Base-by-base conservation (phyloP, 345 rosid species). In the Pugionium dolabratum region DNA sequence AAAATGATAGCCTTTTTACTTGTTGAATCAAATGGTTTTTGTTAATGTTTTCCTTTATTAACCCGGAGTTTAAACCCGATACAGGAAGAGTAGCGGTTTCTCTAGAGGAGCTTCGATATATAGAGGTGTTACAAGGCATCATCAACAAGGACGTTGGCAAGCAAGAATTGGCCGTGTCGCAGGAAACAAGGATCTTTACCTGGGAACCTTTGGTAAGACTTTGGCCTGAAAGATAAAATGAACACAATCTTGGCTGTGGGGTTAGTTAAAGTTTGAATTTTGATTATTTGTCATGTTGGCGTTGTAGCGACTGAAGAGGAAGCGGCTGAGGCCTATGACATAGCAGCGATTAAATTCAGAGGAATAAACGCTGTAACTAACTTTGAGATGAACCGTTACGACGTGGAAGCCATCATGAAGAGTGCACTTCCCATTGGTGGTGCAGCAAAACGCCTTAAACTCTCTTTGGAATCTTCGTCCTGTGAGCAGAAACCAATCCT, bases 61-160 rank as follows among this genome's bases (percentile, higher is more conserved):
- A 56, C 32, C 18, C 18, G 0, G 7, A 45, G 26, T 7, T n/a
- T 58, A 3, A 42, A 61, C 8, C 31, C n/a, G 35, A 29, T 33
- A 39, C 67, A 94, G 97, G 88, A 90, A 88, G 79, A 94, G 99
- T 53, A 94, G 97, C 9, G 99, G 99, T 9, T 94, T 94, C 72
- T 94, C 99, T 0, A 82, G 97, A 84, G 99, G 99, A 54, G 99
- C 97, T 59, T 94, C 99, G 5, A 83, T 90, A 36, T 94, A 94
- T 82, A 46, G 99, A 33, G 99, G 99, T 53, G 99, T 94, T 10
- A 94, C 99, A 29, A 88, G 98, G 83, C 99, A 94, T 76, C 99
- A 94, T 76, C 96, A 94, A 75, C 99, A 94, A 79, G 99, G 99
- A 27, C 92, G 97, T 49, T 93, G 98, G 98, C 98, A 93, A 75